Evolutionary conservation across 192 early-diverging fungal species (phyloP).

Genomic region (Gigaspora rosea): DNA sequence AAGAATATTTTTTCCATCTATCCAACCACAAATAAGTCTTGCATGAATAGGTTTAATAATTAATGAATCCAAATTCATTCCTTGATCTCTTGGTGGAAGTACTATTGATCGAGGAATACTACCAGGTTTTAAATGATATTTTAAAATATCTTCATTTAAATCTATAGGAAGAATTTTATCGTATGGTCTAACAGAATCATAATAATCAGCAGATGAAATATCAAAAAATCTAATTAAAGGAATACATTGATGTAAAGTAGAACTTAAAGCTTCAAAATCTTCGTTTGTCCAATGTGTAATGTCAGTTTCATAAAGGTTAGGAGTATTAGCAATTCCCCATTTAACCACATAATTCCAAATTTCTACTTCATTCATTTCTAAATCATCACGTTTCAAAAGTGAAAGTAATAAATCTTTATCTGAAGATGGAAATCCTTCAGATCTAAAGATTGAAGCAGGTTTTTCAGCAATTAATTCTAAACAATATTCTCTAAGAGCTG

Average conservation of each 20-base stretch:
- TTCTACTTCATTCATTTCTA: slow-evolving; percentile 23
- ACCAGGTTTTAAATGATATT: not conserved
- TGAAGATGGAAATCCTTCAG: not conserved
- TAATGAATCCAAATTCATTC: not conserved
- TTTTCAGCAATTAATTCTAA: not conserved
- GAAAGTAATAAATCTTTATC: not conserved
- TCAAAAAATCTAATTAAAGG: slow-evolving; percentile 18
- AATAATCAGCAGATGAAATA: slow-evolving; percentile 20
- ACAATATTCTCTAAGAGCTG: not conserved
- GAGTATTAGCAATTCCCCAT: slow-evolving; percentile 13
- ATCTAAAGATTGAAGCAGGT: not conserved
- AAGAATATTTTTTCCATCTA: not conserved
- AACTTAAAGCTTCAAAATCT: slow-evolving; percentile 13
- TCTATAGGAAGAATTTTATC: not conserved
- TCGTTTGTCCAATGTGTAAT: not conserved
- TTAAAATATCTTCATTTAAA: not conserved
- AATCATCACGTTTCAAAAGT: slow-evolving; percentile 7
- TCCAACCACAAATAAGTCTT: not conserved
- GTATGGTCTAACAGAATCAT: slow-evolving; percentile 16
- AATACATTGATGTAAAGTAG: not conserved
- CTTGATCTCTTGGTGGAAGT: not conserved
- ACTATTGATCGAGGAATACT: not conserved
- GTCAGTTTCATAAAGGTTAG: not conserved
- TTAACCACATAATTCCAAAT: slow-evolving; percentile 22
- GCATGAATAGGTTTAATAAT: not conserved